phyloP scores from a whole-genome alignment of 1,284 basidiomycete genomes.

The Tilletia walkeri region DNA sequence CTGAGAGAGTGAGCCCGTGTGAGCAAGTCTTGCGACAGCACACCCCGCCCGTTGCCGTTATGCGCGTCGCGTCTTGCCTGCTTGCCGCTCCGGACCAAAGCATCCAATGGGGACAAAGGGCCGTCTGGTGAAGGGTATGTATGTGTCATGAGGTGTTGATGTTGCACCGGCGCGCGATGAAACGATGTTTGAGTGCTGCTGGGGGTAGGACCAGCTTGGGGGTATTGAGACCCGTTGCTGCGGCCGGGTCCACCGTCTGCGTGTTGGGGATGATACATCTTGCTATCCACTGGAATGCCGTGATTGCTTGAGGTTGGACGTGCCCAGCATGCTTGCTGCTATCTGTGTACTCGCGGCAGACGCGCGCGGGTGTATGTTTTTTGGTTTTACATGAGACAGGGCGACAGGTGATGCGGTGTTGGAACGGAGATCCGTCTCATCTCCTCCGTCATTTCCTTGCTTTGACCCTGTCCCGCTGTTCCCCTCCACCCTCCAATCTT shows the following conservation, averaged over 20 bases:
- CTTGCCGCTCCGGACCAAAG: slow-evolving; percentile 10
- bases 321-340: too few species aligned
- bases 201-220: neutral
- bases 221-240: neutral
- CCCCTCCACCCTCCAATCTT: too few species aligned
- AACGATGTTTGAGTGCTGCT: neutral
- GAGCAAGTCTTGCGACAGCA: neutral
- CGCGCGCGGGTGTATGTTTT: too few species aligned
- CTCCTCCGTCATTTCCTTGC: too few species aligned
- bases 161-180: neutral
- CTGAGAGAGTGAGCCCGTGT: neutral
- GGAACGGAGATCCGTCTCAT: too few species aligned
- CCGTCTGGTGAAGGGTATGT: neutral
- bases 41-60: neutral
- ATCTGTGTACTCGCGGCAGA: too few species aligned
- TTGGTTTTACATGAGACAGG: too few species aligned
- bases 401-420: too few species aligned
- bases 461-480: too few species aligned
- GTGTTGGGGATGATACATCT: neutral
- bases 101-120: slow-evolving; percentile 1
- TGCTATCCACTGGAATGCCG: too few species aligned
- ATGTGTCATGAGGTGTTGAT: slow-evolving; percentile 2
- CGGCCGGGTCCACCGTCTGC: neutral
- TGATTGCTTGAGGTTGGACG: too few species aligned
- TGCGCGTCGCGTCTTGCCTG: neutral